Percentiles rank a stretch among this genome's conserved stretches.
Conservation (phyloP, 371 early-diverging fungal species). For the Apophysomyces elegans region DNA sequence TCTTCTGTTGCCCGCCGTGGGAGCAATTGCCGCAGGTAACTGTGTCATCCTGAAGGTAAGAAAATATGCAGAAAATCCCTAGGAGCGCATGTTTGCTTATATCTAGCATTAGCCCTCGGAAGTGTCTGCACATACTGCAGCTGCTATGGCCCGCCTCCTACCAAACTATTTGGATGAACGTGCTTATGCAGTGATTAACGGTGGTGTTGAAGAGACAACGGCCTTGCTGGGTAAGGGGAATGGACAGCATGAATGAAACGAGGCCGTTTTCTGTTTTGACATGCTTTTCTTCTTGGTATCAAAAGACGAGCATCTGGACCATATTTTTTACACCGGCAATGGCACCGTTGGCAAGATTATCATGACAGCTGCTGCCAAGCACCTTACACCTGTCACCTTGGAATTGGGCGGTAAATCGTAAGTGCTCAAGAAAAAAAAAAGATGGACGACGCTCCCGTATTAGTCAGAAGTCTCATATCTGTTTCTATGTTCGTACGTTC, state of each 20-base stretch:
- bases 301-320: slow-evolving; percentile 72
- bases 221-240: slow-evolving; percentile 57
- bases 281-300: neutral
- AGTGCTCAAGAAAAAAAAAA: neutral
- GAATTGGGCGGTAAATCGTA: slow-evolving; percentile 88
- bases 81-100: neutral
- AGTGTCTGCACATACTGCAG: slow-evolving; percentile 70
- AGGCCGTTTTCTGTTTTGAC: slow-evolving; percentile 12
- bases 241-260: slow-evolving; percentile 14
- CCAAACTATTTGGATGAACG: slow-evolving; percentile 77
- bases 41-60: slow-evolving; percentile 76
- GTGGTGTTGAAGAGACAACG: slow-evolving; percentile 77
- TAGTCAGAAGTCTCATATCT: too few species aligned
- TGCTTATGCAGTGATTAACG: slow-evolving; percentile 74
- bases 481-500: neutral
- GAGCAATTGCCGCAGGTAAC: slow-evolving; percentile 94
- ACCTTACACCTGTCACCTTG: slow-evolving; percentile 80
- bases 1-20: slow-evolving; percentile 74
- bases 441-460: too few species aligned
- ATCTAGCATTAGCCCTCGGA: slow-evolving; percentile 74
- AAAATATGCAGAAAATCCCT: neutral
- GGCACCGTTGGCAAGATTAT: slow-evolving; percentile 80
- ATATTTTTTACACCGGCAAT: slow-evolving; percentile 93
- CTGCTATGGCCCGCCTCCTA: slow-evolving; percentile 61
- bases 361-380: slow-evolving; percentile 78